Evolutionary conservation across 2,329 filamentous ascomycete species (phyloP), one percentile per base, ranked within the genome.

Genomic region (Epichloe hybrida): DNA sequence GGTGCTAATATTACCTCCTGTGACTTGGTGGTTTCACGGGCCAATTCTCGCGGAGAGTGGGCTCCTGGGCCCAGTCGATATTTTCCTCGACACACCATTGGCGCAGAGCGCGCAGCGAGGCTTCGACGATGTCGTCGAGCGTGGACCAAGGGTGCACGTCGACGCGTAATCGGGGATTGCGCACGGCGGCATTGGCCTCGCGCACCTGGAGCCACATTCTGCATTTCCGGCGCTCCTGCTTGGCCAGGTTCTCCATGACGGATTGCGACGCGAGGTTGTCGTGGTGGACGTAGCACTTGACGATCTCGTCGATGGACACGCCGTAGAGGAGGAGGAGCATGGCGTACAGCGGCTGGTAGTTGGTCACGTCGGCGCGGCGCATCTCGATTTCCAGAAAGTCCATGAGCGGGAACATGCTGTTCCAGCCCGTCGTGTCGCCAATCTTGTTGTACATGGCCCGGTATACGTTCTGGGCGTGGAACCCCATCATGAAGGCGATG

Each of bases 401-500:
- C 15, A 75, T 59, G 52, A 76, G 65, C 15, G 73, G 73, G 31
- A 75, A 62, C 48, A 77, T 64, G 51, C 64, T 67, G 40, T 64
- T 60, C 73, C 73, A 77, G 34, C 62, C 57, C 2, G 54, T 56
- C 6, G 68, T 59, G 41, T 77, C 73, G 48, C 61, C 62, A 31
- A 64, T 60, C 55, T 69, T 71, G 47, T 69, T 69, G 50, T 72
- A 68, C n/a, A 74, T 56, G 27, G 65, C 61, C 4, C 73, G 69
- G 11, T 63, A 63, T 43, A 72, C 67, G 61, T 73, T 73, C 43
- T 73, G 63, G 2, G 72, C 66, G 53, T 76, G 69, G 61, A 80
- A 79, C 1, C 71, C 69, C 13, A 76, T 64, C 65, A 80, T 73
- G 56, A 77, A 81, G 5, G 72, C 69, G 49, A 77, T 60, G 20